Evolutionary conservation across 2,329 filamentous ascomycete species (phyloP).

Genomic region (Nemania serpens): DNA sequence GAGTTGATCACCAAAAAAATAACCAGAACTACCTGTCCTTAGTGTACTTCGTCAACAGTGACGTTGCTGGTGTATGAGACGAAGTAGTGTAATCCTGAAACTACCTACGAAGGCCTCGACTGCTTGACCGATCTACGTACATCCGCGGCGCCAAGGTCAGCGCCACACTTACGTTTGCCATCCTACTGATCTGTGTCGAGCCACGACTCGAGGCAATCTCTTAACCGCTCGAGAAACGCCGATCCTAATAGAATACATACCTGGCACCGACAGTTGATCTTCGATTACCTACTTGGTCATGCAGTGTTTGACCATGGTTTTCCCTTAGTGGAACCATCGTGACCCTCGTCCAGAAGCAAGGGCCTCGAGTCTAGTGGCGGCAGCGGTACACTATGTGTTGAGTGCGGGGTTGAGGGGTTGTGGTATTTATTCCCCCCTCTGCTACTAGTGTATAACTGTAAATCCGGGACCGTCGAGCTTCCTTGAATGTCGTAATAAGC

Average conservation of each 20-base stretch:
- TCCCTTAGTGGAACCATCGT: slow-evolving; percentile 5
- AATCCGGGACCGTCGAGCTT: slow-evolving; percentile 4
- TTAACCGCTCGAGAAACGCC: background rate
- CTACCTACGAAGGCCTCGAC: no score
- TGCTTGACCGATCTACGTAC: background rate
- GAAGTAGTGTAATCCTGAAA: no score
- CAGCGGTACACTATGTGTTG: background rate
- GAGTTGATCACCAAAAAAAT: no score
- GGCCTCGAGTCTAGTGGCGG: no score
- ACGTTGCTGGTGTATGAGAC: no score
- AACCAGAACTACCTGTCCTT: no score
- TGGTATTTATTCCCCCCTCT: background rate
- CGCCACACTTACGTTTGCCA: background rate
- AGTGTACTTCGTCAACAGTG: no score
- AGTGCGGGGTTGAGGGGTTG: slow-evolving; percentile 10
- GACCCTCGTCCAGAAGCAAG: background rate
- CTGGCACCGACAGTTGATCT: background rate
- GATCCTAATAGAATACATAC: background rate
- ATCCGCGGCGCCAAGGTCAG: background rate
- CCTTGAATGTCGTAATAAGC: slow-evolving; percentile 1
- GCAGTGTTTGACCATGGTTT: slow-evolving; percentile 5
- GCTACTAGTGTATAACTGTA: background rate
- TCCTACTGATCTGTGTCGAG: background rate
- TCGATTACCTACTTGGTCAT: background rate
- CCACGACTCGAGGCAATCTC: background rate